These are phyloP conservation scores for Trichophyton mentagrophytes DNA, from an alignment of 2,329 filamentous ascomycete species.

Conservation along the genomic window DNA sequence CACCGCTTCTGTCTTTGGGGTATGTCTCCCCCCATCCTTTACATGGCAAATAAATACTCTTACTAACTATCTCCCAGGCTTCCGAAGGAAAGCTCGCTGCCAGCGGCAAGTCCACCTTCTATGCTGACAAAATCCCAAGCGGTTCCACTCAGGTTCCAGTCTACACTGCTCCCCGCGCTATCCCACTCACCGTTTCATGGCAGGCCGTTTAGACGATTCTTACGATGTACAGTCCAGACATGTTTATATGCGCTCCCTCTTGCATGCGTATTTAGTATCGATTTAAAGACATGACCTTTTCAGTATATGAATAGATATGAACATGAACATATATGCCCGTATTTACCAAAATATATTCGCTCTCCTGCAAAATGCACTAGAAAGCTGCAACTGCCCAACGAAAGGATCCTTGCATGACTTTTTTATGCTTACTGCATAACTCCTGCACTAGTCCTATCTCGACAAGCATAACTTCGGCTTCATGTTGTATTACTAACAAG, in stretches of 20 bases:
- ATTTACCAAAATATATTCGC: background rate
- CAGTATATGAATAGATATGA: background rate
- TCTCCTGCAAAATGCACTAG: no score
- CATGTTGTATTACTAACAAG: background rate
- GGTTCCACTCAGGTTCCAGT: slow-evolving; percentile 22
- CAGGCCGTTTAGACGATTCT: background rate
- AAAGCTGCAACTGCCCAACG: background rate
- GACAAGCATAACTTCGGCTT: background rate
- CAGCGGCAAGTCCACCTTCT: slow-evolving; percentile 19
- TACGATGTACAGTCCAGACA: background rate
- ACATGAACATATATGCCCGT: background rate
- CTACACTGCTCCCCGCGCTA: slow-evolving; percentile 16
- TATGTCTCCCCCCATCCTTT: slow-evolving; percentile 14
- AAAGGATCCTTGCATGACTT: background rate
- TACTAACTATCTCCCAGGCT: slow-evolving; percentile 3
- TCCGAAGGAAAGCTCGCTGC: slow-evolving; percentile 8
- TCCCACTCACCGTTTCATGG: slow-evolving; percentile 23
- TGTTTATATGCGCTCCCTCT: background rate
- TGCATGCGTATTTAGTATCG: no score
- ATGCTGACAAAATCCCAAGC: slow-evolving; percentile 21
- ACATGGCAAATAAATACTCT: background rate
- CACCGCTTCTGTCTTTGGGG: slow-evolving; percentile 23
- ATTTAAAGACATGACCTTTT: background rate
- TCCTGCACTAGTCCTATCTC: background rate
- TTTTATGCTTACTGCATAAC: background rate